Percentiles rank a stretch among this genome's conserved stretches.
These are phyloP conservation scores for Panicum miliaceum DNA, from an alignment of 176 grass and related monocot genomes.

Conservation along the genomic window DNA sequence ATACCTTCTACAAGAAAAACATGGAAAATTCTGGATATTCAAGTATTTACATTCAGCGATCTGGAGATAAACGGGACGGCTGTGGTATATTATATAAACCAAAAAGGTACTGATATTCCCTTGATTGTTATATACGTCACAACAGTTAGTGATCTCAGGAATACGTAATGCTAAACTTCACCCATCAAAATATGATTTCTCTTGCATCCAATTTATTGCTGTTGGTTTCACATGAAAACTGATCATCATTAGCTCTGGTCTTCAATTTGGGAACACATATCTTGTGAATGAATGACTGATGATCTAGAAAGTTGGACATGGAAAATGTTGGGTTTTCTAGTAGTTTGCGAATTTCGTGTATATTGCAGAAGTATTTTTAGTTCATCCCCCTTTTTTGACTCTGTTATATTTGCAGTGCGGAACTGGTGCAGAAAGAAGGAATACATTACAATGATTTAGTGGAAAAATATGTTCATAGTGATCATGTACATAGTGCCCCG, in stretches of 20 bases:
- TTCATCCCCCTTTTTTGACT: background rate
- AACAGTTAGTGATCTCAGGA: background rate
- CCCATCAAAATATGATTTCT: slow-evolving; percentile 8
- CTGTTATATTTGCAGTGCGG: slow-evolving; percentile 64
- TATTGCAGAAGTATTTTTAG: slow-evolving; percentile 6
- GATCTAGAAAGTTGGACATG: slow-evolving; percentile 22
- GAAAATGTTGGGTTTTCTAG: background rate
- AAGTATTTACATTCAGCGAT: slow-evolving; percentile 91
- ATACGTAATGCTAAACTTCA: slow-evolving; percentile 3
- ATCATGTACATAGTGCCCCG: slow-evolving; percentile 37
- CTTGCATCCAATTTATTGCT: background rate
- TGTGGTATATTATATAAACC: slow-evolving; percentile 94
- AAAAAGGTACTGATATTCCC: slow-evolving; percentile 51
- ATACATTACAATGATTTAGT: slow-evolving; percentile 97
- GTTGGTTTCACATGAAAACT: background rate
- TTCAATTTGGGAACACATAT: slow-evolving; percentile 9
- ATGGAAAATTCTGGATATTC: slow-evolving; percentile 88
- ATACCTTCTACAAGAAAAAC: slow-evolving; percentile 87
- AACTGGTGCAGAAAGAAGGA: slow-evolving; percentile 80
- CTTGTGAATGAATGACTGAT: slow-evolving; percentile 10
- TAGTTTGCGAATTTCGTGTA: background rate
- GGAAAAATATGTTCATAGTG: slow-evolving; percentile 51
- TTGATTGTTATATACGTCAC: background rate
- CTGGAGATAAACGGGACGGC: slow-evolving; percentile 81
- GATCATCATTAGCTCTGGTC: background rate